Evolutionary conservation across 768 basidiomycete species (phyloP).

Genomic region (Mycena alexandri): DNA sequence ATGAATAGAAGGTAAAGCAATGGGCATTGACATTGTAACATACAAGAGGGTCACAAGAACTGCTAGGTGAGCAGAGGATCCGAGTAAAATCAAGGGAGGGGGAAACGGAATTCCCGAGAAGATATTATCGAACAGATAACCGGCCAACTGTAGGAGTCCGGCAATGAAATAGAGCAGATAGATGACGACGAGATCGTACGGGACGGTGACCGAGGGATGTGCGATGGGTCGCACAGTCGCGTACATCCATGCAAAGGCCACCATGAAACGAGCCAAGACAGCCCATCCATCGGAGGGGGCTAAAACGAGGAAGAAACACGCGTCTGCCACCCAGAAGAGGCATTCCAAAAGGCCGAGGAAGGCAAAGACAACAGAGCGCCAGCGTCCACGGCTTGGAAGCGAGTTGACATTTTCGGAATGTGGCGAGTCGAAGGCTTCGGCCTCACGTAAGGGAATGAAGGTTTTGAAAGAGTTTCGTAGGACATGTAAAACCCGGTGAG

Average conservation of each 20-base stretch:
- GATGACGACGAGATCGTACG: conserved; percentile 40
- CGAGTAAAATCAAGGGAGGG: neutral
- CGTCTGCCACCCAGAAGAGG: conserved; percentile 36
- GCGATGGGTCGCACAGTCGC: conserved; percentile 30
- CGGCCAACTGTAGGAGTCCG: conserved; percentile 34
- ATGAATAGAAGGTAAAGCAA: conserved; percentile 43
- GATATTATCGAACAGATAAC: conserved; percentile 15
- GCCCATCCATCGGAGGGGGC: conserved; percentile 5
- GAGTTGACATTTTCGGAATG: neutral
- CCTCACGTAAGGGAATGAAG: conserved; percentile 13
- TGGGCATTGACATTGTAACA: conserved; percentile 39
- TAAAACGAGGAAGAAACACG: conserved; percentile 24
- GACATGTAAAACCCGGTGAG: neutral
- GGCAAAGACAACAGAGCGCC: conserved; percentile 36
- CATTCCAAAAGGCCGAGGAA: conserved; percentile 35
- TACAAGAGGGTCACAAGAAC: conserved; percentile 12
- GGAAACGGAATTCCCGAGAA: conserved; percentile 6
- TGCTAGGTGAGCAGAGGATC: conserved; percentile 10
- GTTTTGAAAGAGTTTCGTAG: neutral
- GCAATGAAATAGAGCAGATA: conserved; percentile 36
- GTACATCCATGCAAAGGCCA: conserved; percentile 43
- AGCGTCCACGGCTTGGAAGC: neutral
- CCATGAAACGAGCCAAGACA: conserved; percentile 25
- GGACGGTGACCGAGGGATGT: conserved; percentile 33
- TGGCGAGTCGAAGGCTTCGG: conserved; percentile 4